Evolutionary conservation across 768 basidiomycete genomes (phyloP).

Genomic region (Boletus subcaerulescens): DNA sequence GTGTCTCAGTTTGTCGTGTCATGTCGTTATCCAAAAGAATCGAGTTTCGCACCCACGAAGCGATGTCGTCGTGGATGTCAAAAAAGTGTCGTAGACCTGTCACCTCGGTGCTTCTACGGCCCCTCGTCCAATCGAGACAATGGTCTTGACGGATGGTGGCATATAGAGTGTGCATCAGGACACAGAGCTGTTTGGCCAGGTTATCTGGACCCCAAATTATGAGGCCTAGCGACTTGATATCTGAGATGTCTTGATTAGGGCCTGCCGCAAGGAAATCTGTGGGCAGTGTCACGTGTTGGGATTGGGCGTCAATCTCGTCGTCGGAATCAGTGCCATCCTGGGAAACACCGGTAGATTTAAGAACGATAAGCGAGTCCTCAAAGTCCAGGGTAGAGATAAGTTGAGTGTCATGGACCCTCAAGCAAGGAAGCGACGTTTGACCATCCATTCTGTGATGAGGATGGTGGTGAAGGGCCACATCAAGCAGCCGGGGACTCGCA

Average conservation of each 20-base stretch:
- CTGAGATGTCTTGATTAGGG: not conserved
- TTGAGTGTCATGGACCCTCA: slow-evolving; percentile 30
- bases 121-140: slow-evolving; percentile 62
- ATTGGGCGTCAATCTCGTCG: not conserved
- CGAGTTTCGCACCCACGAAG: slow-evolving; percentile 64
- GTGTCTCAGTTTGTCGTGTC: slow-evolving; percentile 51
- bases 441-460: slow-evolving; percentile 42
- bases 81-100: slow-evolving; percentile 53
- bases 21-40: slow-evolving; percentile 51
- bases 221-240: slow-evolving; percentile 18
- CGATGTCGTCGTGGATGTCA: slow-evolving; percentile 58
- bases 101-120: slow-evolving; percentile 35
- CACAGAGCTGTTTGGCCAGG: slow-evolving; percentile 78
- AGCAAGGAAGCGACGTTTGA: slow-evolving; percentile 30
- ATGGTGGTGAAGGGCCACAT: slow-evolving; percentile 17
- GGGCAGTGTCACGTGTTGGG: slow-evolving; percentile 17
- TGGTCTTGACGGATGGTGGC: slow-evolving; percentile 67
- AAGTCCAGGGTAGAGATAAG: slow-evolving; percentile 30
- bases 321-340: slow-evolving; percentile 1
- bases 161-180: slow-evolving; percentile 71
- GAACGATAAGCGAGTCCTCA: slow-evolving; percentile 19
- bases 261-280: slow-evolving; percentile 11
- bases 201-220: slow-evolving; percentile 59
- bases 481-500: not conserved
- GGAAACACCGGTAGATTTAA: not conserved